Percentiles rank a stretch among this genome's conserved stretches.
These are phyloP conservation scores for Austroboletus niveus DNA, from an alignment of 1,284 basidiomycete species.

Conservation along the genomic window DNA sequence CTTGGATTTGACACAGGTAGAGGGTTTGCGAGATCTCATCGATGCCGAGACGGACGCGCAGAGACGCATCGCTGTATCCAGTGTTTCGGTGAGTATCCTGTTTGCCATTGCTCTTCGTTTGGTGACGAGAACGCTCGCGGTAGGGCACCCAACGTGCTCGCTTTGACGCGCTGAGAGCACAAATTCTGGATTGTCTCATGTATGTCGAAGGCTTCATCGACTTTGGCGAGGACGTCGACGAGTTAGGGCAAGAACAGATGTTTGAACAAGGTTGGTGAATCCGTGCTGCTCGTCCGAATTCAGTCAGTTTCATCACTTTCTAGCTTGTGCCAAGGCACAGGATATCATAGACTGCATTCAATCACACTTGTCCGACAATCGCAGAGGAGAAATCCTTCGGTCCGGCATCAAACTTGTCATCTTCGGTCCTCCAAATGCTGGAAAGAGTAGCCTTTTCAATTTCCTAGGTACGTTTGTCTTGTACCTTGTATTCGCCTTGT, in stretches of 20 bases:
- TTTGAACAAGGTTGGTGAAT: slow-evolving; percentile 63
- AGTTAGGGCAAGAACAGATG: slow-evolving; percentile 32
- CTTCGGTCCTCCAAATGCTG: slow-evolving; percentile 88
- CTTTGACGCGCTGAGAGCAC: slow-evolving; percentile 61
- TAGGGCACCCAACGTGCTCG: slow-evolving; percentile 60
- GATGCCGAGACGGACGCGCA: slow-evolving; percentile 85
- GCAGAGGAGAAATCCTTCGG: slow-evolving; percentile 80
- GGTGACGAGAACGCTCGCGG: slow-evolving; percentile 1
- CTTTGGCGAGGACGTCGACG: slow-evolving; percentile 86
- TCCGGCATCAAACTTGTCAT: slow-evolving; percentile 80
- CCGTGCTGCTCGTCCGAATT: background rate
- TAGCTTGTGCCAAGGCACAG: slow-evolving; percentile 50
- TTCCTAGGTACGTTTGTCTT: slow-evolving; percentile 58
- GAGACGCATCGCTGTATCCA: slow-evolving; percentile 67
- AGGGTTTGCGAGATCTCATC: slow-evolving; percentile 81
- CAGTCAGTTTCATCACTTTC: slow-evolving; percentile 1
- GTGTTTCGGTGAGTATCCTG: slow-evolving; percentile 52
- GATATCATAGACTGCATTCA: slow-evolving; percentile 51
- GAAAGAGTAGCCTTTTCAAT: slow-evolving; percentile 84
- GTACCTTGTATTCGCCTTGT: background rate
- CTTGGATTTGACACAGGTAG: slow-evolving; percentile 81
- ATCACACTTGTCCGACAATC: slow-evolving; percentile 60
- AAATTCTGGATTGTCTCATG: slow-evolving; percentile 71
- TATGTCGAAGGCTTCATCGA: slow-evolving; percentile 86
- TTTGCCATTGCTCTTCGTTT: background rate